Conservation (phyloP, 2,329 filamentous ascomycete genomes). For the Monilinia laxa region DNA sequence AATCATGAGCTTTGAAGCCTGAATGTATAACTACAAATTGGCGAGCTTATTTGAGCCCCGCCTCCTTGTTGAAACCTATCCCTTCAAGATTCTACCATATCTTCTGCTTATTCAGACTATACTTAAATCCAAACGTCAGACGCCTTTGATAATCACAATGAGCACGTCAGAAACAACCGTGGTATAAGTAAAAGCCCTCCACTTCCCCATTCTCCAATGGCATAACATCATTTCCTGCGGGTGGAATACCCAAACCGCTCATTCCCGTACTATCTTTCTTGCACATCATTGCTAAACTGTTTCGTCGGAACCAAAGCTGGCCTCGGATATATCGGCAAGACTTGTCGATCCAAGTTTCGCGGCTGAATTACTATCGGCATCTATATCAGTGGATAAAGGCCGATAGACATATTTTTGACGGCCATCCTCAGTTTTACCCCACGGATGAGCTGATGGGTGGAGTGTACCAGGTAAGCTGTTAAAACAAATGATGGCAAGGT, state of each 20-base stretch:
- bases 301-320: neutral
- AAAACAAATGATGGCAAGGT: neutral
- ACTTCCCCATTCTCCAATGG: neutral
- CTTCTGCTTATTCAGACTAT: too few species aligned
- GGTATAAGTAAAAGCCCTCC: neutral
- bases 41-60: too few species aligned
- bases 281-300: neutral
- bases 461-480: neutral
- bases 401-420: neutral
- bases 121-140: neutral
- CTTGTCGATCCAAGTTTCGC: neutral
- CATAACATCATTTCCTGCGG: neutral
- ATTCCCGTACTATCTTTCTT: neutral
- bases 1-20: too few species aligned
- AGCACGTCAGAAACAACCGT: neutral
- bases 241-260: neutral
- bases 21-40: too few species aligned
- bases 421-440: neutral
- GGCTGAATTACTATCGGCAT: too few species aligned
- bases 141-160: neutral
- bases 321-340: too few species aligned
- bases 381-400: neutral
- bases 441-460: neutral
- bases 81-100: too few species aligned
- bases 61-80: too few species aligned